These are phyloP conservation scores for Candida ovalis DNA, from an alignment of 805 yeast genomes.

Conservation along the genomic window DNA sequence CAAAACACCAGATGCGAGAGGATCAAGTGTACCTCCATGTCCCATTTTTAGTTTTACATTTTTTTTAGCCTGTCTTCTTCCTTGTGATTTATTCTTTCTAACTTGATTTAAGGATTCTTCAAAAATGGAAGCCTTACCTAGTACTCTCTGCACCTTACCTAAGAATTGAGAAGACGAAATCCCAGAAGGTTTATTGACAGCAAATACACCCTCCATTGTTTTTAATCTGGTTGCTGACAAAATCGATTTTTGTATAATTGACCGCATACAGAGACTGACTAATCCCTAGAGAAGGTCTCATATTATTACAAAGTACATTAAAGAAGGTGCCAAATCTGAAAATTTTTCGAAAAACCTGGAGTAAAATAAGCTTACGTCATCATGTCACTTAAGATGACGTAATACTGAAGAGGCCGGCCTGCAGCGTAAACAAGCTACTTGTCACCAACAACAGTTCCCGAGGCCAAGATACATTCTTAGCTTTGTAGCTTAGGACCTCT, in stretches of 20 bases:
- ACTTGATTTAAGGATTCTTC: conserved; percentile 48
- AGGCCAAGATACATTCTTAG: no score
- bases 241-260: no score
- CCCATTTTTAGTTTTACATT: conserved; percentile 82
- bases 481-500: no score
- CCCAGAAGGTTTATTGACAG: conserved; percentile 86
- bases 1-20: conserved; percentile 89
- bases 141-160: conserved; percentile 56
- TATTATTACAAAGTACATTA: no score
- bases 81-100: conserved; percentile 42
- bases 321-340: background rate
- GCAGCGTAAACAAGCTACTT: background rate
- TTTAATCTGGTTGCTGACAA: background rate
- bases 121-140: conserved; percentile 59
- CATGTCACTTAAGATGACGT: background rate
- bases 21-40: conserved; percentile 97
- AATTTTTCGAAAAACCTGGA: background rate
- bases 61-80: conserved; percentile 45
- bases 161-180: conserved; percentile 75
- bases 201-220: conserved; percentile 87
- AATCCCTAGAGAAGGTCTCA: no score
- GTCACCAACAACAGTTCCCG: background rate
- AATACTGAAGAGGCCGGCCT: background rate
- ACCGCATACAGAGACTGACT: no score
- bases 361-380: background rate